Percentiles rank a stretch among this genome's conserved stretches.
Evolutionary conservation across 2,329 filamentous ascomycete genomes (phyloP).

Genomic region (Alternaria sp.): DNA sequence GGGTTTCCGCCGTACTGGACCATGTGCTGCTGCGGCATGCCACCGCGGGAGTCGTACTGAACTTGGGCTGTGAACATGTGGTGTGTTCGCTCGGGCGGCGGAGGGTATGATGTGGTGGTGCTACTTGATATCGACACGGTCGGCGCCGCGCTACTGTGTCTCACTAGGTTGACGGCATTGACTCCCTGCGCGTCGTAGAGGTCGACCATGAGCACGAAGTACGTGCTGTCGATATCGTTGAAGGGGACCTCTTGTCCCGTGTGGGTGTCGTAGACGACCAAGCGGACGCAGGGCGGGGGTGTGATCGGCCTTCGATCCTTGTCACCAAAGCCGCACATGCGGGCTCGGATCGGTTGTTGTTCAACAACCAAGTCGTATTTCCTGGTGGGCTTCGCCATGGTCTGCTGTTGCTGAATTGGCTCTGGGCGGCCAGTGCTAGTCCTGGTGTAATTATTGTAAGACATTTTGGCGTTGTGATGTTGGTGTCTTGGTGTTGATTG

Average conservation of each 20-base stretch:
- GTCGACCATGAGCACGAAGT: slow-evolving; percentile 73
- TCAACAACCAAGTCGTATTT: slow-evolving; percentile 72
- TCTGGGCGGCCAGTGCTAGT: slow-evolving; percentile 1
- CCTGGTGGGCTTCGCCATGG: not conserved
- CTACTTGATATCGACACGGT: slow-evolving; percentile 77
- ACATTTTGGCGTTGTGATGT: not conserved
- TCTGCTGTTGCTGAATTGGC: not conserved
- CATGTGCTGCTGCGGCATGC: slow-evolving; percentile 18
- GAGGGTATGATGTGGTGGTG: slow-evolving; percentile 76
- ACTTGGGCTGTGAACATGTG: not conserved
- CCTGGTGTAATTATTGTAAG: not conserved
- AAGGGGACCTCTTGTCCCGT: slow-evolving; percentile 84
- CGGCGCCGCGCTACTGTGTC: slow-evolving; percentile 69
- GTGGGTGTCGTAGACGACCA: slow-evolving; percentile 75
- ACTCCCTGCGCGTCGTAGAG: slow-evolving; percentile 68
- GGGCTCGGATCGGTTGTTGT: slow-evolving; percentile 89
- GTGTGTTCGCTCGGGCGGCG: not conserved
- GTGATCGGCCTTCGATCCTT: slow-evolving; percentile 98
- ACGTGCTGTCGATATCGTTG: slow-evolving; percentile 72
- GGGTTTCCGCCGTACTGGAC: not conserved
- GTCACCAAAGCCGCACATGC: slow-evolving; percentile 99
- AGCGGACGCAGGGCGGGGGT: slow-evolving; percentile 86
- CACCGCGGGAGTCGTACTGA: slow-evolving; percentile 51
- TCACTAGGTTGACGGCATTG: slow-evolving; percentile 71
- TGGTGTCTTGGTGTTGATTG: not conserved